A percentile compares a stretch with the other conserved stretches of the same genome.
Evolutionary conservation across 2,329 filamentous ascomycete genomes (phyloP).

Genomic region (Diaporthe sp.): DNA sequence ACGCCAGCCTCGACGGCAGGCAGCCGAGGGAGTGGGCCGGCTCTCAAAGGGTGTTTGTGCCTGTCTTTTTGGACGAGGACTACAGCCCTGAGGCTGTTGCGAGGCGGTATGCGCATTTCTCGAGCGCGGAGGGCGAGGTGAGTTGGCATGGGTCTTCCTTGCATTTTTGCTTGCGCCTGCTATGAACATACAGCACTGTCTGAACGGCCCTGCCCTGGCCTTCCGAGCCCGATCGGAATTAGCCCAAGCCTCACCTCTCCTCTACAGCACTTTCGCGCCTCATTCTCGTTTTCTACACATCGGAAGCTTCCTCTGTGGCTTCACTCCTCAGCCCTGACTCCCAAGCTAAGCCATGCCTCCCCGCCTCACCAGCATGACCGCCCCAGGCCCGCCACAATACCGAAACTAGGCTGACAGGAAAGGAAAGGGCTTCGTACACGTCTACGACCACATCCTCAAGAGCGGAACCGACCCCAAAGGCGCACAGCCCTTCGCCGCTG

Average conservation of each 20-base stretch:
- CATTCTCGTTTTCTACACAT: neutral
- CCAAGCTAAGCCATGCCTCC: neutral
- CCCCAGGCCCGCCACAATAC: neutral
- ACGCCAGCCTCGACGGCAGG: constrained; percentile 42
- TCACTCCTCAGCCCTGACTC: neutral
- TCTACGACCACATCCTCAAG: constrained; percentile 71
- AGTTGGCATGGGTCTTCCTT: constrained; percentile 33
- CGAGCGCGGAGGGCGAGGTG: constrained; percentile 59
- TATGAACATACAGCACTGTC: neutral
- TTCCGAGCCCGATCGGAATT: neutral
- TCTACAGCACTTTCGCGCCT: neutral
- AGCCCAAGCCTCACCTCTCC: neutral
- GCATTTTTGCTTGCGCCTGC: neutral
- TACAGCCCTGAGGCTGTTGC: constrained; percentile 73
- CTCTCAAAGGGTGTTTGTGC: constrained; percentile 66
- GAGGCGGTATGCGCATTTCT: constrained; percentile 69
- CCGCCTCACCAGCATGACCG: neutral
- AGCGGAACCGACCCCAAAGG: constrained; percentile 55
- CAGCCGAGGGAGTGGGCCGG: constrained; percentile 59
- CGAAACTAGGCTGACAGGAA: neutral
- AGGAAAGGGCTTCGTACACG: constrained; percentile 68
- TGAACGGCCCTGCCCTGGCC: neutral
- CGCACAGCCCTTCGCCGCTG: constrained; percentile 64
- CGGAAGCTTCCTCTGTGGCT: neutral
- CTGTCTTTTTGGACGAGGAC: constrained; percentile 72